phyloP scores from a whole-genome alignment of 768 basidiomycete genomes.

The Mycena crocata region DNA sequence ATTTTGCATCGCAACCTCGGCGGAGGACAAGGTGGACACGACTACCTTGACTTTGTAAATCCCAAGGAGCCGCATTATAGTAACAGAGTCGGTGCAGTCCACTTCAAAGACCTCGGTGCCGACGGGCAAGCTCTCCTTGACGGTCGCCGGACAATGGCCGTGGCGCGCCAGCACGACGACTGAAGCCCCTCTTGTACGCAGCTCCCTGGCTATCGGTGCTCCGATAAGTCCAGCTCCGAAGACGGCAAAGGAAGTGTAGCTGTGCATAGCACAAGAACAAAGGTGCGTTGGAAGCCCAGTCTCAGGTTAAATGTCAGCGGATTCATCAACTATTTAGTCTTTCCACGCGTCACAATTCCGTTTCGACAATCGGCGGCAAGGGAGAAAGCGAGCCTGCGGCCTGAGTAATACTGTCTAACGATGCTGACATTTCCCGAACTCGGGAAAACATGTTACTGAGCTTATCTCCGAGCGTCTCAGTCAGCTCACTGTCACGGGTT shows the following conservation, averaged over 20 bases:
- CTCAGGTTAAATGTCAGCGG: slow-evolving; percentile 1
- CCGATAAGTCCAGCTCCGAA: slow-evolving; percentile 50
- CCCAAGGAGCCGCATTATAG: slow-evolving; percentile 37
- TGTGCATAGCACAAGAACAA: slow-evolving; percentile 6
- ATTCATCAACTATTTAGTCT: not conserved
- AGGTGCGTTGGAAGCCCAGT: not conserved
- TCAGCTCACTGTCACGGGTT: slow-evolving; percentile 24
- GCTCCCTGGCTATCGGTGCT: slow-evolving; percentile 43
- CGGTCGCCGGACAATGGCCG: slow-evolving; percentile 1
- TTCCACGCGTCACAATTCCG: not conserved
- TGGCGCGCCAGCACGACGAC: slow-evolving; percentile 32
- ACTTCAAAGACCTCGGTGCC: slow-evolving; percentile 39
- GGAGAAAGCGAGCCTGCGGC: not conserved
- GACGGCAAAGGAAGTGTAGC: slow-evolving; percentile 49
- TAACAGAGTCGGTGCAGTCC: slow-evolving; percentile 39
- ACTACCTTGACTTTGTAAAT: slow-evolving; percentile 46
- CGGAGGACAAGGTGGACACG: slow-evolving; percentile 46
- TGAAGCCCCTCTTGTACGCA: slow-evolving; percentile 23
- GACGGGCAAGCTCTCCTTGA: slow-evolving; percentile 19
- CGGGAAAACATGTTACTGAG: not conserved
- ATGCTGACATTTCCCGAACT: slow-evolving; percentile 28
- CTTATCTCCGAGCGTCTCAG: slow-evolving; percentile 25
- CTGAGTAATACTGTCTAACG: slow-evolving; percentile 17
- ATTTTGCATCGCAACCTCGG: slow-evolving; percentile 42
- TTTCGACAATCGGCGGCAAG: not conserved